Evolutionary conservation across 2,329 filamentous ascomycete genomes (phyloP).

Genomic region (Akanthomyces muscarius): DNA sequence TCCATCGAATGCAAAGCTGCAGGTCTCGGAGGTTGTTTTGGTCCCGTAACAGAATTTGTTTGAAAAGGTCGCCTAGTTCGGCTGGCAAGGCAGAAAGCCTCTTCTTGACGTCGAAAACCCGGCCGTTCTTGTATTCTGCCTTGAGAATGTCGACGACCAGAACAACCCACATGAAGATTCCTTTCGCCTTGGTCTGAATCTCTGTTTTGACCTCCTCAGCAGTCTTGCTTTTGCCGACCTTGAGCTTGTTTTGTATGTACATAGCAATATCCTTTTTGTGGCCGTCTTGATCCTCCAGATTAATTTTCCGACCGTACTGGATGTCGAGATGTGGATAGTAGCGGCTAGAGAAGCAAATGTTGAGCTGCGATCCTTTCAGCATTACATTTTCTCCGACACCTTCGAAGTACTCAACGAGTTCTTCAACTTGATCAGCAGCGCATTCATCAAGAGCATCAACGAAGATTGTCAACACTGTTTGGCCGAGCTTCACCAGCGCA

Average conservation of each 20-base stretch:
- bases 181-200: constrained; percentile 35
- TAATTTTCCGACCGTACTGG: constrained; percentile 24
- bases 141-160: constrained; percentile 39
- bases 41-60: constrained; percentile 47
- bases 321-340: constrained; percentile 43
- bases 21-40: constrained; percentile 36
- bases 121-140: constrained; percentile 28
- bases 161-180: constrained; percentile 43
- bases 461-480: constrained; percentile 23
- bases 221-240: background rate
- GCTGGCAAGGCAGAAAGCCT: constrained; percentile 33
- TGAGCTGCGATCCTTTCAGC: constrained; percentile 20
- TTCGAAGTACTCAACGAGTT: constrained; percentile 41
- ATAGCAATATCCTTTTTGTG: constrained; percentile 26
- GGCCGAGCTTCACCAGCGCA: background rate
- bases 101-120: constrained; percentile 23
- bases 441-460: constrained; percentile 49
- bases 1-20: constrained; percentile 45
- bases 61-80: constrained; percentile 46
- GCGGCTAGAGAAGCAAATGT: constrained; percentile 43
- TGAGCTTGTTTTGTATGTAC: constrained; percentile 21
- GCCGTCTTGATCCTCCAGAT: constrained; percentile 25
- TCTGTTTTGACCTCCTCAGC: constrained; percentile 12
- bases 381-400: constrained; percentile 28
- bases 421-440: constrained; percentile 35